phyloP scores from a whole-genome alignment of 176 grass and related monocot species.

The Hordeum marinum region DNA sequence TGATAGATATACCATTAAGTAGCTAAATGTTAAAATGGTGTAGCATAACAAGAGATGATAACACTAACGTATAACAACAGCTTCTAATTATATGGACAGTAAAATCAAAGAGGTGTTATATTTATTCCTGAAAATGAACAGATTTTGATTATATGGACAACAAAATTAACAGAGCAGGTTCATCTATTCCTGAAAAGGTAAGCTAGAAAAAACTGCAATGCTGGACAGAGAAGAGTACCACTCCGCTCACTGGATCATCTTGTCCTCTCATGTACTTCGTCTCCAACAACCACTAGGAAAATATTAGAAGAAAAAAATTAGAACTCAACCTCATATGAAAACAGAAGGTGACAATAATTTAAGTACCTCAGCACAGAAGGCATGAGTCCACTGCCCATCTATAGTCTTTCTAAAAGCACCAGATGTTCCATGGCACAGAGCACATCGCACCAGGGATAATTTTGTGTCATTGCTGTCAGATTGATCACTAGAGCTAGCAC shows the following conservation, averaged over 20 bases:
- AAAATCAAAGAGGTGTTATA: not conserved
- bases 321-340: not conserved
- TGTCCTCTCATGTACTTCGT: slow-evolving; percentile 79
- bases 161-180: not conserved
- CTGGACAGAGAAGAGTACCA: slow-evolving; percentile 51
- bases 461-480: slow-evolving; percentile 38
- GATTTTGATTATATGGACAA: not conserved
- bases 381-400: slow-evolving; percentile 86
- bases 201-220: slow-evolving; percentile 4
- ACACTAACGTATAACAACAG: not conserved
- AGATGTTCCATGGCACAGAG: slow-evolving; percentile 64
- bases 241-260: slow-evolving; percentile 66
- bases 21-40: slow-evolving; percentile 24
- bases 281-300: slow-evolving; percentile 80
- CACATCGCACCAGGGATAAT: slow-evolving; percentile 41
- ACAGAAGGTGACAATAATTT: slow-evolving; percentile 4
- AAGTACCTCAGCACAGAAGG: slow-evolving; percentile 98
- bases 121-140: slow-evolving; percentile 12
- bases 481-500: slow-evolving; percentile 30
- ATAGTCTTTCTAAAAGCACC: slow-evolving; percentile 90
- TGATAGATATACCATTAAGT: slow-evolving; percentile 38
- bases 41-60: slow-evolving; percentile 21
- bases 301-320: slow-evolving; percentile 18
- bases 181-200: not conserved
- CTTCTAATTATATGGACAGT: not conserved